These are phyloP conservation scores for Bipolaris zeicola DNA, from an alignment of 2,329 filamentous ascomycete genomes.

Conservation along the genomic window DNA sequence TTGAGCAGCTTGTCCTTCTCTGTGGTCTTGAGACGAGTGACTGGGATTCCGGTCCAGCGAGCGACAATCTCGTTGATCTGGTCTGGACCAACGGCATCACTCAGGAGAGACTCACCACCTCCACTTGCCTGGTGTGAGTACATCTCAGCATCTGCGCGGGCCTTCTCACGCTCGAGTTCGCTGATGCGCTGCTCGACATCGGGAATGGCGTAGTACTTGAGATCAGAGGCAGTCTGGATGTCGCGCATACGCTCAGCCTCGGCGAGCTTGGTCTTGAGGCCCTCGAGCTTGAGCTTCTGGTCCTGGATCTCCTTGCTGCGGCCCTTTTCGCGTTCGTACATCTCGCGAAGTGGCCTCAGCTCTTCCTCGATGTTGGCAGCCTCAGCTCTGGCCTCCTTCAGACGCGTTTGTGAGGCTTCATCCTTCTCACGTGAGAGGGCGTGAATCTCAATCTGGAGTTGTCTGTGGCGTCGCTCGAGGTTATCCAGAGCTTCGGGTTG, in stretches of 20 bases:
- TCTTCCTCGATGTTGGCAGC: slow-evolving; percentile 95
- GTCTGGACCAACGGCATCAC: slow-evolving; percentile 92
- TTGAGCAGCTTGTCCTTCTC: slow-evolving; percentile 98
- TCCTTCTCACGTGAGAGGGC: slow-evolving; percentile 93
- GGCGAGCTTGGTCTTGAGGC: slow-evolving; percentile 87
- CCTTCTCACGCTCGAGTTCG: slow-evolving; percentile 79
- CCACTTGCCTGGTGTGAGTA: slow-evolving; percentile 62
- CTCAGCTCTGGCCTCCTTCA: slow-evolving; percentile 83
- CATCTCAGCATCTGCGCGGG: slow-evolving; percentile 73
- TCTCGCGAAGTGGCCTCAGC: slow-evolving; percentile 85
- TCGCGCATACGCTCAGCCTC: slow-evolving; percentile 90
- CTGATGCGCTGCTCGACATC: slow-evolving; percentile 84
- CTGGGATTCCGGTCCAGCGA: slow-evolving; percentile 97
- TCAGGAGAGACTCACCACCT: slow-evolving; percentile 71
- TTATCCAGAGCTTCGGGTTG: slow-evolving; percentile 96
- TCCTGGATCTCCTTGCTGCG: slow-evolving; percentile 91
- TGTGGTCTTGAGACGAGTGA: slow-evolving; percentile 89
- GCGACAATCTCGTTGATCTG: slow-evolving; percentile 99
- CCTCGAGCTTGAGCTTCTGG: slow-evolving; percentile 92
- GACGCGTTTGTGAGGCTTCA: slow-evolving; percentile 82
- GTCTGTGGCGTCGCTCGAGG: slow-evolving; percentile 84
- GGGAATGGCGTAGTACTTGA: slow-evolving; percentile 96
- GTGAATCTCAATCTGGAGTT: slow-evolving; percentile 97
- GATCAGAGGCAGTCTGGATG: slow-evolving; percentile 84
- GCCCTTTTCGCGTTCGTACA: slow-evolving; percentile 92